Conservation (phyloP, 1,284 basidiomycete species). For the Rhodotorula sp. region DNA sequence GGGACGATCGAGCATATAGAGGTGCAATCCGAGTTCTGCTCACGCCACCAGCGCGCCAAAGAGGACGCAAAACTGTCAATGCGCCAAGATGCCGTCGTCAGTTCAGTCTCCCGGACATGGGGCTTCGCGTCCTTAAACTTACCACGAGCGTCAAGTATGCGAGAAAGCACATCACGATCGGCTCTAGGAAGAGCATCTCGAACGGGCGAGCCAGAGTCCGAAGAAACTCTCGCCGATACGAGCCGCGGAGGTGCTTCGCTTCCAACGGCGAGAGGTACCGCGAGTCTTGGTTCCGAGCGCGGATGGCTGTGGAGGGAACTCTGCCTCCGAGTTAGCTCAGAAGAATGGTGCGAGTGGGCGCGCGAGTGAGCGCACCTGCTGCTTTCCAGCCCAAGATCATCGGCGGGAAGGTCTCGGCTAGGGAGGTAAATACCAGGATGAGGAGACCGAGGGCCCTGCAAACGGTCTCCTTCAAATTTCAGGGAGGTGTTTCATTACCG, state of each 20-base stretch:
- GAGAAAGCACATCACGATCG: conserved; percentile 26
- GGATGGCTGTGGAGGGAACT: conserved; percentile 1
- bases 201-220: conserved; percentile 20
- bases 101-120: background rate
- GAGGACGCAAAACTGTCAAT: conserved; percentile 17
- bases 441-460: conserved; percentile 16
- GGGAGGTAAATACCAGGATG: background rate
- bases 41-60: conserved; percentile 26
- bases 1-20: background rate
- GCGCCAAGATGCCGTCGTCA: background rate
- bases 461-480: too few species aligned
- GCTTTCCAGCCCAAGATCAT: conserved; percentile 15
- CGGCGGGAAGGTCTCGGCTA: conserved; percentile 20
- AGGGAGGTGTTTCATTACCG: too few species aligned
- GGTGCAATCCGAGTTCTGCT: background rate
- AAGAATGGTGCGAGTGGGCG: background rate
- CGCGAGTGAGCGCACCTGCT: background rate
- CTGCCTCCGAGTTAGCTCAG: background rate
- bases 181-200: conserved; percentile 20
- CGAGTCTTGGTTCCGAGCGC: conserved; percentile 2
- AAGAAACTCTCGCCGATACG: conserved; percentile 12
- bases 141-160: conserved; percentile 20
- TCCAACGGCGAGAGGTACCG: conserved; percentile 20
- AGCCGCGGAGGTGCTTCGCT: background rate
- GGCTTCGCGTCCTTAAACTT: background rate